Percentiles rank a stretch among this genome's conserved stretches.
Evolutionary conservation across 176 grass and related monocot species (phyloP).

Genomic region (Carex scoparia): DNA sequence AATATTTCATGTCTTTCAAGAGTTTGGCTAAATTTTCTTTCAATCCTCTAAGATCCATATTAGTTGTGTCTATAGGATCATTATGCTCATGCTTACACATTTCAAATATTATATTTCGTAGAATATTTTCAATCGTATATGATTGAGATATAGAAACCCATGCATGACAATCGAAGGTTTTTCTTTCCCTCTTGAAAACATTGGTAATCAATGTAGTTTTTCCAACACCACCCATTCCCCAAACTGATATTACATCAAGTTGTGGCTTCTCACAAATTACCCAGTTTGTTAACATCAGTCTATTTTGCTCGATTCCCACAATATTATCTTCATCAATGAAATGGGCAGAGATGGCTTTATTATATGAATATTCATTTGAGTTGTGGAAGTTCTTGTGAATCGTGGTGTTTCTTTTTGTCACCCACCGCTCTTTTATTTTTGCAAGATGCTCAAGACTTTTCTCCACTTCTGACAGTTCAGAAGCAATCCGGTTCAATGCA

Average conservation of each 20-base stretch:
- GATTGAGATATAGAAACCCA: constrained; percentile 24
- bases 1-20: neutral
- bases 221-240: constrained; percentile 34
- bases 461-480: constrained; percentile 6
- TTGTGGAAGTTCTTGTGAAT: no score
- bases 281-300: neutral
- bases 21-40: neutral
- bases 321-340: constrained; percentile 19
- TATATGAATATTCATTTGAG: neutral
- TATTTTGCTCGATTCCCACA: constrained; percentile 17
- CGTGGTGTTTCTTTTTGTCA: neutral
- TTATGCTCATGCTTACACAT: neutral
- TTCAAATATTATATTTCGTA: neutral
- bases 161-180: neutral
- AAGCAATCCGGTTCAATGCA: constrained; percentile 17
- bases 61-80: neutral
- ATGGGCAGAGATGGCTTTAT: constrained; percentile 2
- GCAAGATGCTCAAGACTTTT: constrained; percentile 11
- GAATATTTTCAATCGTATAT: neutral
- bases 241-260: constrained; percentile 22
- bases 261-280: neutral
- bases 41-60: neutral
- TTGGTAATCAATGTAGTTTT: constrained; percentile 28
- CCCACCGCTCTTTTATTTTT: neutral
- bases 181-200: constrained; percentile 5